phyloP scores from a whole-genome alignment of 2,329 filamentous ascomycete species.

The Pseudonectria foliicola region DNA sequence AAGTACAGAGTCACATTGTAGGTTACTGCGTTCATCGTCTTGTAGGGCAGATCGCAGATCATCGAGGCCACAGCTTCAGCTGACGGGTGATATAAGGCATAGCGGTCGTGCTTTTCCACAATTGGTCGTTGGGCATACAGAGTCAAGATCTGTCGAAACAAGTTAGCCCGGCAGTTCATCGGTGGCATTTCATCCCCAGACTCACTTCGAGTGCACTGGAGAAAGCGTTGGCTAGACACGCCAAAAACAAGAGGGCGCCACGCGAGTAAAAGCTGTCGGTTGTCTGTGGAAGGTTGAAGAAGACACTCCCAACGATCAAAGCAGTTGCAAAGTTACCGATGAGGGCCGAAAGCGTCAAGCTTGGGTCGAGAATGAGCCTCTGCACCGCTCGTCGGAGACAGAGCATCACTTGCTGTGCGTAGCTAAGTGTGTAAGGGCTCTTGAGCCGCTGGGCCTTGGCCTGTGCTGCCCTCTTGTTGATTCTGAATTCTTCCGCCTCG shows the following conservation, averaged over 20 bases:
- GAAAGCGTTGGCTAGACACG: conserved; percentile 44
- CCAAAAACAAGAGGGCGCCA: conserved; percentile 43
- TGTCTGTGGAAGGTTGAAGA: conserved; percentile 36
- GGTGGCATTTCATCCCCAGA: conserved; percentile 4
- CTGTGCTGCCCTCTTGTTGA: conserved; percentile 37
- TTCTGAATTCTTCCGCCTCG: conserved; percentile 41
- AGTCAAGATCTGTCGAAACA: conserved; percentile 17
- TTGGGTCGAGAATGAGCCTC: conserved; percentile 32
- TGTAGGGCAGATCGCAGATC: conserved; percentile 34
- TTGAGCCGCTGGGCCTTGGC: conserved; percentile 30
- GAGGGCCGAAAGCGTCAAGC: conserved; percentile 31
- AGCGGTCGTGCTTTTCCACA: conserved; percentile 29
- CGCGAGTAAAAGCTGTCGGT: conserved; percentile 39
- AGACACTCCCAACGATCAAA: conserved; percentile 45
- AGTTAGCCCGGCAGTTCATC: not conserved
- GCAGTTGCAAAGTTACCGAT: conserved; percentile 40
- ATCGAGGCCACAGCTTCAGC: conserved; percentile 26
- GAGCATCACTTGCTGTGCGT: conserved; percentile 13
- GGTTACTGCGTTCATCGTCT: conserved; percentile 28
- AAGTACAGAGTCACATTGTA: conserved; percentile 42
- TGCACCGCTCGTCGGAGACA: conserved; percentile 29
- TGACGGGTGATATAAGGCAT: conserved; percentile 28
- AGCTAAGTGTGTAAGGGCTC: conserved; percentile 17
- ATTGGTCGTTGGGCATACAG: conserved; percentile 25
- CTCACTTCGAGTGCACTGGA: conserved; percentile 23